Evolutionary conservation across 2,329 filamentous ascomycete genomes (phyloP).

Genomic region (Xylaria polymorpha): DNA sequence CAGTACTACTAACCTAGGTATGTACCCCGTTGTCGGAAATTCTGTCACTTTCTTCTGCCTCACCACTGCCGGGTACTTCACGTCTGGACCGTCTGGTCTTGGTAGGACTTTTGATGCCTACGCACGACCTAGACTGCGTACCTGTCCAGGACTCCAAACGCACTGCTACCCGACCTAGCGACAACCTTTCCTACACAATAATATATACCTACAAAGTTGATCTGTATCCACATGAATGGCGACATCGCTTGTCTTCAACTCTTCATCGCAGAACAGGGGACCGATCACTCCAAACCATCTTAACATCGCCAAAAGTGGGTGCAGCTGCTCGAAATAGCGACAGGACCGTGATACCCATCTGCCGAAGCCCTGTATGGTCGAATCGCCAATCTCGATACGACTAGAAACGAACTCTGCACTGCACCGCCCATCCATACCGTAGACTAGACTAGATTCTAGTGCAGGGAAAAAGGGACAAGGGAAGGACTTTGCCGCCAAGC

Average conservation of each 20-base stretch:
- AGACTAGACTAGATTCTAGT: neutral
- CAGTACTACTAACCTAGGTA: too few species aligned
- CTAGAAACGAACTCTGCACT: slow-evolving; percentile 3
- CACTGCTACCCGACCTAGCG: slow-evolving; percentile 39
- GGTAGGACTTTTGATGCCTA: slow-evolving; percentile 34
- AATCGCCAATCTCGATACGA: slow-evolving; percentile 1
- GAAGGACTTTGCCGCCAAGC: slow-evolving; percentile 38
- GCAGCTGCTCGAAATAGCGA: neutral
- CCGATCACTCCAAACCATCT: neutral
- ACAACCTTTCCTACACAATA: slow-evolving; percentile 17
- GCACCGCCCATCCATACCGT: too few species aligned
- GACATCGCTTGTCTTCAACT: slow-evolving; percentile 6
- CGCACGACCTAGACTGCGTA: neutral
- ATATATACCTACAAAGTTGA: slow-evolving; percentile 8
- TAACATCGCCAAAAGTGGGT: neutral
- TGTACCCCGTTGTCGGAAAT: neutral
- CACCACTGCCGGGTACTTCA: neutral
- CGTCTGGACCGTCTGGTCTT: slow-evolving; percentile 16
- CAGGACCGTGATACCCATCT: neutral
- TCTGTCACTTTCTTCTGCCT: slow-evolving; percentile 2
- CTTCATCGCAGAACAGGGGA: neutral
- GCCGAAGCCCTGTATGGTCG: neutral
- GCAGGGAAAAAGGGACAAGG: slow-evolving; percentile 32
- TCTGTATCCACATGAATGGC: slow-evolving; percentile 11
- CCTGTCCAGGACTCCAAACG: slow-evolving; percentile 35